Evolutionary conservation across 23 red algal genomes (phyloP), one percentile per base, ranked within the genome.

Genomic region (Gracilaria domingensis): DNA sequence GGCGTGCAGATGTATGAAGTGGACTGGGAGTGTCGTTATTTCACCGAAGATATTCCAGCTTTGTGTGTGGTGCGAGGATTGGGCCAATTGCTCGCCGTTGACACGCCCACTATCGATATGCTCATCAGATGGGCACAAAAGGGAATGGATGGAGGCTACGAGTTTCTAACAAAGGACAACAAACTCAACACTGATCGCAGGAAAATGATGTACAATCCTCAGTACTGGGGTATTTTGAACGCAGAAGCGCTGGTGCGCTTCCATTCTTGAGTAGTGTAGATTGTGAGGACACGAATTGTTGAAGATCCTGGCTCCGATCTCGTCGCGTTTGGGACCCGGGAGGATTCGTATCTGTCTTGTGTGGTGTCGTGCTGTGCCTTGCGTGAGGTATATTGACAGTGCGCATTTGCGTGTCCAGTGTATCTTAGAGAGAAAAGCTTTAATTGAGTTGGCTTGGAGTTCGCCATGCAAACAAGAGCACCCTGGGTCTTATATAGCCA

Each of bases 41-140:
- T 93, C 36, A 82, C 89, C 13, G 89, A 93, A 79, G 89, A 84
- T 48, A 50, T 93, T 7, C 54, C 77, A 11, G 66, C 60, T n/a
- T 38, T 93, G 79, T 59, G 61, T 49, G 89, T 93, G n/a, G n/a
- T 83, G 60, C 89, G 72, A 24, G 89, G 89, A 0, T 16, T 93
- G 32, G 89, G 79, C 0, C 20, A 81, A 48, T 24, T 93, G 8
- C 18, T 84, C 9, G 53, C 32, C 0, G 89, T 93, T 0, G 0
- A 48, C 12, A 50, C 45, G 24, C 79, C 79, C 12, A 84, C 80
- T 8, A 83, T 93, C 47, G 89, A 93, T 45, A 75, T 58, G 77
- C 72, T 93, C 36, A 83, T 93, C 42, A 50, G 21, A 0, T 93
- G 89, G 89, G 89, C 89, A 0, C 89, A 93, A 25, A 29, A 4